Percentiles rank a stretch among this genome's conserved stretches.
Conservation (phyloP, 139 green algal species). For the Haematococcus lacustris region DNA sequence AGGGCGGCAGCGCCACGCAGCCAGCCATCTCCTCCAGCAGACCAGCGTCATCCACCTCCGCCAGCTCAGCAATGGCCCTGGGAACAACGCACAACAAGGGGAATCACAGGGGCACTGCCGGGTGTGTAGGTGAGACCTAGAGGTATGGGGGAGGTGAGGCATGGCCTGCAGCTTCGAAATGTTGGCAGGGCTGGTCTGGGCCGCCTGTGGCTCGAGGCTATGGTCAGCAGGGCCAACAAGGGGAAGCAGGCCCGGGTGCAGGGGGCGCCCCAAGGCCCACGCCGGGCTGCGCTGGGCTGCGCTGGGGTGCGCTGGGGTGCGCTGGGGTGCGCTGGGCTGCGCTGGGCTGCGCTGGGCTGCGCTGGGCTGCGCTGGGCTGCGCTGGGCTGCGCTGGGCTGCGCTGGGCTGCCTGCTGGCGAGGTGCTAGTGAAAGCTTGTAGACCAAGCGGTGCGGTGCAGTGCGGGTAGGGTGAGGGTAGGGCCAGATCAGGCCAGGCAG, state of each 20-base stretch:
- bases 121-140: neutral
- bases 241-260: no score
- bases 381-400: neutral
- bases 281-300: no score
- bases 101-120: neutral
- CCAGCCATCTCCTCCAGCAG: conserved; percentile 37
- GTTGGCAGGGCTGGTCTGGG: no score
- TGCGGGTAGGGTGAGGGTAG: no score
- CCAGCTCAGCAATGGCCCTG: conserved; percentile 36
- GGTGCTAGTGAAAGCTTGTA: neutral
- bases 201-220: neutral
- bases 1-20: conserved; percentile 9
- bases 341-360: neutral
- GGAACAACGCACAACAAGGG: neutral
- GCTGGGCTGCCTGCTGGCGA: neutral
- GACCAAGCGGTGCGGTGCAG: neutral
- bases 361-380: neutral
- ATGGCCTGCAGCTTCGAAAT: no score
- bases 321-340: neutral
- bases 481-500: no score
- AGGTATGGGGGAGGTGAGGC: neutral
- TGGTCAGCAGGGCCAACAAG: no score
- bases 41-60: conserved; percentile 32
- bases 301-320: no score
- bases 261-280: no score